Base-by-base conservation (phyloP, 768 basidiomycete genomes). In the Chlorophyllum brunneum region DNA sequence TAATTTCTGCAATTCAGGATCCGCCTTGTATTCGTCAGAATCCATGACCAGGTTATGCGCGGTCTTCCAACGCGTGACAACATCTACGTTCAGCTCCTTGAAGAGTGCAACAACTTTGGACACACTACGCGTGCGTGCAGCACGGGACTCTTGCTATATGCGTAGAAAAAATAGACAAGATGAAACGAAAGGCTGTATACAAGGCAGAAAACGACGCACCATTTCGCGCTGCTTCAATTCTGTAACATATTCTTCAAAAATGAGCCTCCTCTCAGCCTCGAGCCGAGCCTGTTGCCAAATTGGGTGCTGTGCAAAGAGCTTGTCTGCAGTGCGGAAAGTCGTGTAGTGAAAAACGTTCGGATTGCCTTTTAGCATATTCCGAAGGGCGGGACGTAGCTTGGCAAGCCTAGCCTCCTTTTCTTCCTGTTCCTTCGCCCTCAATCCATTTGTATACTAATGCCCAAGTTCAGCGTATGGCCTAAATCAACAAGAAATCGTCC, bases 341-440 rank as follows among this genome's bases (percentile, higher is more conserved):
- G 90, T 87, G 65, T 94, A 97, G 63, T 92, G 85, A 70, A 91
- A 91, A 46, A 97, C 90, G 59, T 86, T 86, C 15, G 89, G 88
- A 64, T 88, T 90, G 54, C 89, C 86, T 65, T 78, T 88, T 41
- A 97, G 80, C 82, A 95, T 82, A 69, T 91, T 86, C 62, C 87
- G 77, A 67, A 92, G 65, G 46, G 90, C 86, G 29, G 95, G 95
- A 62, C 95, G 86, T 56, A 94, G 71, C 68, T 93, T 91, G 23
- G 86, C 77, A 58, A 98, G 70, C 34, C 92, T 79, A 2, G 87
- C 79, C 54, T 95, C 92, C 52, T 81, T 81, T 65, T 94, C 92
- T 64, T 92, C 91, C 51, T 84, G 84, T 59, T 95, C 92, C 63
- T 92, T 90, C 20, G 80, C 81, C 63, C 83, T 84, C 41, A 93